Base-by-base conservation (phyloP, 2,329 filamentous ascomycete genomes). In the Aspergillus candidus region DNA sequence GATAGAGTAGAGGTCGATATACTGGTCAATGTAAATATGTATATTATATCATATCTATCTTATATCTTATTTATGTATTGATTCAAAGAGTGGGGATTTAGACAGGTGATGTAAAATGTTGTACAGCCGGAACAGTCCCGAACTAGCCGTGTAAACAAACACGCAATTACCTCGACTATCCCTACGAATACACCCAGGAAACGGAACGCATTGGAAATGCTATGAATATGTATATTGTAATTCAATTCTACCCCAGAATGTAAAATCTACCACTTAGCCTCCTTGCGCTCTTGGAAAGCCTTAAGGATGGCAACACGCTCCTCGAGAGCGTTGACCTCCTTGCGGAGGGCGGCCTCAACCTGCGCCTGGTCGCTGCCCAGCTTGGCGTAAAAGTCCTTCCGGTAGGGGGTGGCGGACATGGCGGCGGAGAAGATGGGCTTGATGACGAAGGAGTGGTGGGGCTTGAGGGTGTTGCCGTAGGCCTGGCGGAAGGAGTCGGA, bases 371-470 rank as follows among this genome's bases (percentile, higher is more conserved):
- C 60, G 7, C 58, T 49, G 27, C 53, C 89, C 35, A 98, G 76
- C 79, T 96, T 95, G 53, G 71, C 71, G 67, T 96, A 97, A 66
- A 98, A 97, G 69, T 91, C 87, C 66, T 87, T 88, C 56, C 91
- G 82, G 77, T 96, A 95, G 2, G 93, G 93, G 55, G 86, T 91
- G 13, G 89, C 90, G 57, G 80, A 80, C 89, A 98, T 95, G 66
- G 91, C 91, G 50, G 89, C 85, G 58, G 78, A 86, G 78, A 97
- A 97, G 63, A 96, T 77, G 49, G 88, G 88, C 78, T 94, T 95
- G 59, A 96, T 74, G 51, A 96, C 59, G 70, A 94, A 89, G 63
- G 77, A 82, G 76, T 98, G 93, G 74, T 94, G 83, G 18, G 86
- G 86, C 75, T 94, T 95, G 59, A 98, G 84, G 39, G 91, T 96